Base-by-base conservation (phyloP, 768 basidiomycete species). In the Rhizopogon sp. region DNA sequence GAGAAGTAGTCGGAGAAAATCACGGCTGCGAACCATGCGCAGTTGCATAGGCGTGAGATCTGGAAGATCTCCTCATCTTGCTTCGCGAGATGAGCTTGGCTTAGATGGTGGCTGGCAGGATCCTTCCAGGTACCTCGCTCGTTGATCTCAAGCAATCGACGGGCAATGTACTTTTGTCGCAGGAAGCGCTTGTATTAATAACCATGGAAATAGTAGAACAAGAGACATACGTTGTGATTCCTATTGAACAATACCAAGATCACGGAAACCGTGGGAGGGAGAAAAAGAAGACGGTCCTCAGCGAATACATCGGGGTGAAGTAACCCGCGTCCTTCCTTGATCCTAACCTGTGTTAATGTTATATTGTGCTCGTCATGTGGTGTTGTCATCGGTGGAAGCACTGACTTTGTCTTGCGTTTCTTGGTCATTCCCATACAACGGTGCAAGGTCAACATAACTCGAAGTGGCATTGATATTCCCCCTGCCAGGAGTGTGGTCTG, bases 1-100 rank as follows among this genome's bases (percentile, higher is more conserved):
- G 85, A 84, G 67, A 93, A 85, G 70, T 93, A 93, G 62, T 92
- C 91, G 2, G 87, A 83, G 69, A 90, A 89, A n/a, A 90, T 82
- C 13, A 84, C 79, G 55, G 76, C 74, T 39, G 79, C 90, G 55
- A 91, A 92, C 90, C 90, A 91, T 10, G 79, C 82, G 57, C 84
- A 87, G 62, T 93, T 93, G 60, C 89, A 76, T 10, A 92, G 74
- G 3, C 88, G 81, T 0, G 89, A 82, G 6, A 81, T 89, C 66
- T 92, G 86, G 81, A 93, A 93, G n/a, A 93, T 77, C 53, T 91
- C 87, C 57, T 88, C 83, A 47, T 88, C 87, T 61, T 88, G 85
- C 9, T 64, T 73, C 33, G 73, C 42, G 3, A 83, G 62, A 42
- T 77, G 72, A 13, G 64, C 60, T 13, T 70, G 61, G 22, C 63